A percentile compares a stretch with the other conserved stretches of the same genome.
phyloP scores from a whole-genome alignment of 2,329 filamentous ascomycete species.

The Albophoma yamanashiensis region DNA sequence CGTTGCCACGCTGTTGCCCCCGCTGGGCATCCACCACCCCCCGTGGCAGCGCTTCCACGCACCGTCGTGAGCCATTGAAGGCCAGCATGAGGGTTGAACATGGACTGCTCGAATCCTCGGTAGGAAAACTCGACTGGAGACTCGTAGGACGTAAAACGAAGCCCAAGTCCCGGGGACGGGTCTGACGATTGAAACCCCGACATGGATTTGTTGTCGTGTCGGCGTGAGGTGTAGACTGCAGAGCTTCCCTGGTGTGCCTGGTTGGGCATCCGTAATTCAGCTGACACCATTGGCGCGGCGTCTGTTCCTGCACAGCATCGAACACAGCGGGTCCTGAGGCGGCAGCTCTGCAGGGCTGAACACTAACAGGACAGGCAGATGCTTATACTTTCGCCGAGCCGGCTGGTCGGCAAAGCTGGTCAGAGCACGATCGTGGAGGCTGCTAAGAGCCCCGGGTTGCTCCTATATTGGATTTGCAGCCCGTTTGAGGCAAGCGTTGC shows the following conservation, averaged over 20 bases:
- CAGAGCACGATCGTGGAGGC: background rate
- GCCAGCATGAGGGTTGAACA: background rate
- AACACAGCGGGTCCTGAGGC: background rate
- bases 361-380: no score
- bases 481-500: background rate
- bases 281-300: background rate
- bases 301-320: background rate
- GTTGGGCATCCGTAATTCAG: background rate
- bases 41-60: background rate
- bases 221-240: no score
- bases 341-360: background rate
- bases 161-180: no score
- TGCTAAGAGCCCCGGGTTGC: background rate
- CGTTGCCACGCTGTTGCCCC: no score
- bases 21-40: no score
- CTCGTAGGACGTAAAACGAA: no score
- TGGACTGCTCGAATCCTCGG: background rate
- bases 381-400: background rate
- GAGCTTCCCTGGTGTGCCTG: no score
- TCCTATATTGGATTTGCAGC: background rate
- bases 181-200: no score
- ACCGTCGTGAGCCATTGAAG: background rate
- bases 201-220: no score
- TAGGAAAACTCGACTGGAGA: background rate
- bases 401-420: background rate